Evolutionary conservation across 495 filamentous ascomycete genomes (phyloP).

Genomic region (Lasiosphaeria hispida): DNA sequence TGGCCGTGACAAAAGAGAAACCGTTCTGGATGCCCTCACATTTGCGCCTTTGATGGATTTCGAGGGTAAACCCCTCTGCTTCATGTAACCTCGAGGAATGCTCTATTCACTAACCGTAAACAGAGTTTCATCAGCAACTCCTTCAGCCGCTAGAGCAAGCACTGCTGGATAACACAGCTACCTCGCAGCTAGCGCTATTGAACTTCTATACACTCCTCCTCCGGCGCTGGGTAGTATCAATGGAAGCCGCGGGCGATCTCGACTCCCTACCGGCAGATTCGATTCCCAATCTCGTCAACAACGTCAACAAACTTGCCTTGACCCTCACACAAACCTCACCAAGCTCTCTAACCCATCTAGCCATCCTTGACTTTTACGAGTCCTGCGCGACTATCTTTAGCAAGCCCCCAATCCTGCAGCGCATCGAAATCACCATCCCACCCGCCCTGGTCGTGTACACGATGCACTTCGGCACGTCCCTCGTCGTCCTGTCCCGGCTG

Average conservation of each 20-base stretch:
- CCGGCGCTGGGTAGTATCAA: constrained; percentile 59
- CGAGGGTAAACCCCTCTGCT: constrained; percentile 38
- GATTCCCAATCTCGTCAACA: constrained; percentile 49
- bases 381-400: constrained; percentile 55
- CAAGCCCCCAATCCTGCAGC: constrained; percentile 44
- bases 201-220: constrained; percentile 71
- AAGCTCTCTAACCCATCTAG: constrained; percentile 38
- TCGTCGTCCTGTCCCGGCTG: constrained; percentile 65
- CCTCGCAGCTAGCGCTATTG: constrained; percentile 56
- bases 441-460: constrained; percentile 67
- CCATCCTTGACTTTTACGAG: constrained; percentile 72
- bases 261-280: constrained; percentile 27
- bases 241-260: constrained; percentile 33
- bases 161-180: constrained; percentile 50
- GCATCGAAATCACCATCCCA: constrained; percentile 64
- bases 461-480: constrained; percentile 61
- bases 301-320: constrained; percentile 61
- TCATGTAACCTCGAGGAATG: not conserved
- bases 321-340: constrained; percentile 56
- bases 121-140: constrained; percentile 52
- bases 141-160: constrained; percentile 58
- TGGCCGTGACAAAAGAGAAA: constrained; percentile 56
- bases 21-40: constrained; percentile 63
- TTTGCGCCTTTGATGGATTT: constrained; percentile 61
- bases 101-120: constrained; percentile 6